Evolutionary conservation across 768 basidiomycete genomes (phyloP).

Genomic region (Termitomyces sp.): DNA sequence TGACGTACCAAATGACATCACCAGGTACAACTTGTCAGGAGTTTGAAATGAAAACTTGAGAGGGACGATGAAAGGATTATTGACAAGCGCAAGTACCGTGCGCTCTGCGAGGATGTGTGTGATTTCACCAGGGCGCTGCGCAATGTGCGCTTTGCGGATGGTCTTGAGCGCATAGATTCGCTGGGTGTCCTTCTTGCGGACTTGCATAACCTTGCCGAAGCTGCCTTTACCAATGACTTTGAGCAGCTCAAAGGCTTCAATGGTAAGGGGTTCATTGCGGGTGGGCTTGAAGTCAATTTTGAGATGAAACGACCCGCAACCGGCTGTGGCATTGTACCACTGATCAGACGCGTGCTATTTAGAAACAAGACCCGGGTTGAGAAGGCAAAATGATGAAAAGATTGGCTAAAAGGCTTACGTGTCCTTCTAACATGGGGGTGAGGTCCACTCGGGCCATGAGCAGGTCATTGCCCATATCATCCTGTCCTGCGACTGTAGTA

Average conservation of each 20-base stretch:
- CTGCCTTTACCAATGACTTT: constrained; percentile 98
- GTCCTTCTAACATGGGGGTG: constrained; percentile 76
- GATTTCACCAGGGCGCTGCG: constrained; percentile 93
- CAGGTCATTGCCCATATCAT: constrained; percentile 97
- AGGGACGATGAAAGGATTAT: constrained; percentile 98
- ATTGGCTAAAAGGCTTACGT: constrained; percentile 41
- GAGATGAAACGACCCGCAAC: constrained; percentile 90
- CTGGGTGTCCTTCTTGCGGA: constrained; percentile 96
- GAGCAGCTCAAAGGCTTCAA: constrained; percentile 94
- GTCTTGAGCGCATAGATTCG: constrained; percentile 98
- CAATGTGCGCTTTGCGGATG: constrained; percentile 97
- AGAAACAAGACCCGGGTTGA: constrained; percentile 10
- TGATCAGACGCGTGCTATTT: constrained; percentile 80
- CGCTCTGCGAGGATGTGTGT: constrained; percentile 97
- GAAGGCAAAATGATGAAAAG: constrained; percentile 2
- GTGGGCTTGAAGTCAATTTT: constrained; percentile 92
- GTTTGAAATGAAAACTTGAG: constrained; percentile 99
- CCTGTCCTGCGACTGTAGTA: constrained; percentile 72
- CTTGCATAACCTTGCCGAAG: constrained; percentile 99
- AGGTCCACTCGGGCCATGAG: constrained; percentile 92
- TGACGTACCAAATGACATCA: constrained; percentile 87
- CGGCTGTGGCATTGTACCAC: constrained; percentile 83
- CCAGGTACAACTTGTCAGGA: constrained; percentile 94
- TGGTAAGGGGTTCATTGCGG: constrained; percentile 82
- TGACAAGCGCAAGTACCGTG: constrained; percentile 94